Base-by-base conservation (phyloP, 176 grass and related monocot genomes). In the Urochloa ruziziensis region DNA sequence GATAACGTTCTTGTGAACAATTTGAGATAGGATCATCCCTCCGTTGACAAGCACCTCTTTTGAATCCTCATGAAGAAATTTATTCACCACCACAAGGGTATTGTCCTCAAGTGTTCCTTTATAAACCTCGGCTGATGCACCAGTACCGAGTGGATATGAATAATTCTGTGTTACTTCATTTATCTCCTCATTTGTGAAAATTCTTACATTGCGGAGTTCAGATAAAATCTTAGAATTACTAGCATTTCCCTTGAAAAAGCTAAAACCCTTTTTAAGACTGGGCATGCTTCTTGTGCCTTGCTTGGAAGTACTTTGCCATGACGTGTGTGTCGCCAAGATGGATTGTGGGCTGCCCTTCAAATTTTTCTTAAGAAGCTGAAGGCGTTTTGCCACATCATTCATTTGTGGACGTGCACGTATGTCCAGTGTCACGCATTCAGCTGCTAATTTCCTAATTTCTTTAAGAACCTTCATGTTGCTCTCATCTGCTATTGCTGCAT, bases 21-120 rank as follows among this genome's bases (percentile, higher is more conserved):
- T 42, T 42, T 30, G n/a, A 15, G 64, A 69, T 13, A 70, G 34
- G 10, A 42, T 40, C 10, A 56, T 56, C 15, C 79, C 79, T 30
- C 79, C 51, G 1, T 70, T 81, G 34, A 68, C 56, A 16, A 70
- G 70, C 2, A 25, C 16, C 6, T 69, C 47, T 43, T 81, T 67
- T 23, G 33, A 57, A 17, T 69, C n/a, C 15, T 57, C 66, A 16
- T 42, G 39, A 30, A 42, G 24, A 1, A 56, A 10, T 21, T 43
- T 69, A 39, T 54, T 39, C n/a, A 81, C 79, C 24, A 19, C 48
- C 24, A 81, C 79, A 16, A 30, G 5, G 15, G 79, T 81, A 30
- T 81, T 81, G 64, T 81, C 79, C 49, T 81, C 79, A 4, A 81
- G 79, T 30, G 65, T 70, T 57, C 79, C 79, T 70, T 70, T 81